Base-by-base conservation (phyloP, 306 rosid genomes). In the Biancaea sappan region DNA sequence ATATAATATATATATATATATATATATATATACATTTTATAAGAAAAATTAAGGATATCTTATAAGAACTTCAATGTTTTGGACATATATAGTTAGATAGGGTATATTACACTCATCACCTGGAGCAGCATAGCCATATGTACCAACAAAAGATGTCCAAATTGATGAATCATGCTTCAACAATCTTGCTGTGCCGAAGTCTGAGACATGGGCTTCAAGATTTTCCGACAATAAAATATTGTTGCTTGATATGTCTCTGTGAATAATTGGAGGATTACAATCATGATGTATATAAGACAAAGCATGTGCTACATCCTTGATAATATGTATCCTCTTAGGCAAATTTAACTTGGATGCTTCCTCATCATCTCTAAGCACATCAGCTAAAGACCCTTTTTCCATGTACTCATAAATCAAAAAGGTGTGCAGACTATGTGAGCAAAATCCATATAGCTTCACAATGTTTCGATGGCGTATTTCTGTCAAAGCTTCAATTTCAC, bases 151-250 rank as follows among this genome's bases (percentile, higher is more conserved):
- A 5, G 25, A n/a, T 25, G 62, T 56, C 62, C 62, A 56, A 4
- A 13, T 26, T 1, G 4, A 2, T 56, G 62, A 56, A 26, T 56
- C 19, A 4, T 0, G 9, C 62, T 26, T 56, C 56, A 79, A 3
- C 41, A 79, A 79, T 40, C 57, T 65, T 14, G 78, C 77, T 1
- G 68, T 71, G 11, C 77, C 83, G 14, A 79, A 72, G 56, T 79
- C 83, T 2, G 83, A 48, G 21, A 78, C 25, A 32, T 7, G 73
- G 4, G 82, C 73, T 72, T 52, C 69, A 3, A 63, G 32, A 22
- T 12, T 48, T 10, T 18, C 12, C 1, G 48, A 69, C 34, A 79
- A 34, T 11, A 79, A 6, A 12, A 79, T 46, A 18, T 79, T 79
- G 15, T 73, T 73, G 56, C 56, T 43, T 15, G 82, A 72, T 54